These are phyloP conservation scores for Dendrocalamus latiflorus DNA, from an alignment of 202 grass and related monocot species.

Conservation along the genomic window DNA sequence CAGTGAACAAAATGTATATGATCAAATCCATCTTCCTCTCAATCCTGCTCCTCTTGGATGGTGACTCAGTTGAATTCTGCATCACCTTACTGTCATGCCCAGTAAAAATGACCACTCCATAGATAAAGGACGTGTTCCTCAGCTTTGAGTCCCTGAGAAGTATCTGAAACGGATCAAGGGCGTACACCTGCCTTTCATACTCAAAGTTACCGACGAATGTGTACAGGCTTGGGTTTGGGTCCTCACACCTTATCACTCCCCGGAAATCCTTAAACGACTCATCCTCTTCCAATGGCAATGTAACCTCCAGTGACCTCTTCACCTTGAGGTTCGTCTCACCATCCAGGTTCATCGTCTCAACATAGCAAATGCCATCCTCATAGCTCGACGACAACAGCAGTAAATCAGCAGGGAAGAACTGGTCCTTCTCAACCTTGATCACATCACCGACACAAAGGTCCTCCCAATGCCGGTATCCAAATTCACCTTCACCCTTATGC, in stretches of 20 bases:
- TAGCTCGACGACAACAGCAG: slow-evolving; percentile 82
- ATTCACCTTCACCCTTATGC: slow-evolving; percentile 62
- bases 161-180: slow-evolving; percentile 84
- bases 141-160: slow-evolving; percentile 96
- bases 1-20: slow-evolving; percentile 88
- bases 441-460: slow-evolving; percentile 82
- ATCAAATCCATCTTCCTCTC: slow-evolving; percentile 97
- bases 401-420: slow-evolving; percentile 95
- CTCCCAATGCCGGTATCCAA: slow-evolving; percentile 65
- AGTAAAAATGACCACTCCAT: slow-evolving; percentile 85
- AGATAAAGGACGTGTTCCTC: slow-evolving; percentile 90
- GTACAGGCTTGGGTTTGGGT: slow-evolving; percentile 88
- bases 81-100: slow-evolving; percentile 99
- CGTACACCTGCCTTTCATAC: slow-evolving; percentile 82
- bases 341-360: slow-evolving; percentile 99
- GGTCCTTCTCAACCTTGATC: slow-evolving; percentile 89
- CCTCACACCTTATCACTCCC: slow-evolving; percentile 74
- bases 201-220: slow-evolving; percentile 89
- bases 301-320: slow-evolving; percentile 89
- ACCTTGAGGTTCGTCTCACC: slow-evolving; percentile 98
- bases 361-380: slow-evolving; percentile 97
- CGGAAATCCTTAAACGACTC: slow-evolving; percentile 68
- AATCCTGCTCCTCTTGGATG: slow-evolving; percentile 90
- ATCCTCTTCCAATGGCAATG: slow-evolving; percentile 72
- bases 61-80: slow-evolving; percentile 91